Base-by-base conservation (phyloP, 148 eudicot genomes). In the Rhododendron kiyosumense region DNA sequence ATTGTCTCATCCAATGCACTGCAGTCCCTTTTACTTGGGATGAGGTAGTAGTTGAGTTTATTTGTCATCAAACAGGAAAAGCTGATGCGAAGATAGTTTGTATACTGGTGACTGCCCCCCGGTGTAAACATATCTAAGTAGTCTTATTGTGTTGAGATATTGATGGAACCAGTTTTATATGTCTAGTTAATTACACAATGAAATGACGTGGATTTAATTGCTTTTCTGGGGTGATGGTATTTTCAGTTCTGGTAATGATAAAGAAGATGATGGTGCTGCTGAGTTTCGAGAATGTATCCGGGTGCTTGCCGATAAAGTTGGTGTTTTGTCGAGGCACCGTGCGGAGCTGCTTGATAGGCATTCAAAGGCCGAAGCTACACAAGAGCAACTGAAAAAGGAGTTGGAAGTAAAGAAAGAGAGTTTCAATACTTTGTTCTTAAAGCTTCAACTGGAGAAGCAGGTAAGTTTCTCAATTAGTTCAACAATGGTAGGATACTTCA, bases 371-470 rank as follows among this genome's bases (percentile, higher is more conserved):
- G 98, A 95, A 86, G 83, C 93, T 89, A 90, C 93, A 38, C 91
- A 52, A 82, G 92, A 92, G 88, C 93, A 91, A 87, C 92, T 93
- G 59, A 86, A 87, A 28, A 91, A 94, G 89, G 98, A 95, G 87
- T 85, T 95, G 87, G 99, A 95, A 85, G 97, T 92, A 87, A 94
- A 93, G 89, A 94, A 94, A 89, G 98, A 93, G 89, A 51, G 93
- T 91, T 94, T 91, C 73, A 93, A 93, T 87, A 91, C 98, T 26
- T 87, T 94, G 71, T 94, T 93, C 88, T 83, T 88, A 45, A 95
- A 97, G 92, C 98, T 88, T 92, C 98, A 95, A 89, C 89, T 88
- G 22, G 99, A 97, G 90, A 97, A 95, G 89, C 99, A 94, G 98
- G 99, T 94, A 86, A 49, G 48, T 82, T 78, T 48, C 2, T 22